These are phyloP conservation scores for Fusarium duplospermum DNA, from an alignment of 2,329 filamentous ascomycete species.

Conservation along the genomic window DNA sequence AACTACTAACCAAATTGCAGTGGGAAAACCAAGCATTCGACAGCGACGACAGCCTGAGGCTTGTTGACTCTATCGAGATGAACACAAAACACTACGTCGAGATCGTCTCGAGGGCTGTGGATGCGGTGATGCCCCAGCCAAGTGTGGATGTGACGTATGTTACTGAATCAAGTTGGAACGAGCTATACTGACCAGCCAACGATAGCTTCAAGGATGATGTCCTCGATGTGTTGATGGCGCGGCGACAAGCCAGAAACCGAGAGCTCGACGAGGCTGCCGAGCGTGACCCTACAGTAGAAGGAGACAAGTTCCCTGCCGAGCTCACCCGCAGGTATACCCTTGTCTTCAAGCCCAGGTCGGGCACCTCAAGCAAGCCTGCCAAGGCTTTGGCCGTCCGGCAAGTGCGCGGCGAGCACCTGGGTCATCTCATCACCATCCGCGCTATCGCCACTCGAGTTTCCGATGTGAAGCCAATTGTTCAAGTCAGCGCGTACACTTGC, in stretches of 20 bases:
- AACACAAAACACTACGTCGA: conserved; percentile 98
- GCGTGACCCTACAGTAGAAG: conserved; percentile 71
- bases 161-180: no score
- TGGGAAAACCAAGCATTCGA: conserved; percentile 75
- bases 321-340: conserved; percentile 94
- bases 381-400: conserved; percentile 89
- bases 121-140: conserved; percentile 84
- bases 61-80: conserved; percentile 86
- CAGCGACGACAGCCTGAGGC: conserved; percentile 71
- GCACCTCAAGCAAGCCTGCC: conserved; percentile 70
- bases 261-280: conserved; percentile 76
- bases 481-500: conserved; percentile 97
- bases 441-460: conserved; percentile 96
- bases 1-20: conserved; percentile 55
- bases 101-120: conserved; percentile 87
- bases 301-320: conserved; percentile 89
- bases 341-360: conserved; percentile 92
- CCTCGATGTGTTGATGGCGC: conserved; percentile 94
- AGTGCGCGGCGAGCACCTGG: conserved; percentile 91
- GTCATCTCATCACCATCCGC: conserved; percentile 91
- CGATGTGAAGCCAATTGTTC: conserved; percentile 97
- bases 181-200: conserved; percentile 9
- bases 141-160: conserved; percentile 80
- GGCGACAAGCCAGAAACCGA: conserved; percentile 87
- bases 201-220: conserved; percentile 94